A percentile compares a stretch with the other conserved stretches of the same genome.
Evolutionary conservation across 208 protist species (phyloP).

Genomic region (Acanthamoeba polyphaga): DNA sequence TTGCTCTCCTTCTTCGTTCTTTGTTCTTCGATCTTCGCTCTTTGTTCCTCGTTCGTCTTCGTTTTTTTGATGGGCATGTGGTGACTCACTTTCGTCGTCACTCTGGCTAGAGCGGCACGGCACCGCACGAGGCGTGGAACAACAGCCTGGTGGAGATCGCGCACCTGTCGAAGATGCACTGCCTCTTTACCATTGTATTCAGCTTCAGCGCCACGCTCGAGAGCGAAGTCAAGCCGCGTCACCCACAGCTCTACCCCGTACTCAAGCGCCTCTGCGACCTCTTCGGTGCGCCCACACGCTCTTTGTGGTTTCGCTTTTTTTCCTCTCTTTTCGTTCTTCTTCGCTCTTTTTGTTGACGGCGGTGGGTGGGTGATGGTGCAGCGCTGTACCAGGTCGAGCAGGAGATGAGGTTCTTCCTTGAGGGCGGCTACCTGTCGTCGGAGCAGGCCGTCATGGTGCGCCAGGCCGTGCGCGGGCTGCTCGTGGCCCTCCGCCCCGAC

Average conservation of each 20-base stretch:
- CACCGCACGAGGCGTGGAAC: constrained; percentile 72
- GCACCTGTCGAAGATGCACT: constrained; percentile 69
- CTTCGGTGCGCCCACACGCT: constrained; percentile 20
- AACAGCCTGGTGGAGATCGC: constrained; percentile 76
- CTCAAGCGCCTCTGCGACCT: constrained; percentile 69
- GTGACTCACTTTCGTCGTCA: not conserved
- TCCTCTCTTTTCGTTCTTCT: not conserved
- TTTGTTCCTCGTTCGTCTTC: not conserved
- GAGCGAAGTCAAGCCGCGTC: constrained; percentile 13
- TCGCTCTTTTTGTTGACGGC: not conserved
- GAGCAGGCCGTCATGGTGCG: constrained; percentile 59
- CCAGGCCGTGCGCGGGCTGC: constrained; percentile 42
- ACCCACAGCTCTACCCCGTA: constrained; percentile 48
- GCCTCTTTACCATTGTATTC: constrained; percentile 63
- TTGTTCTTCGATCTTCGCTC: no score
- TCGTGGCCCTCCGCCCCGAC: constrained; percentile 70
- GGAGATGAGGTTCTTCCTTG: constrained; percentile 67
- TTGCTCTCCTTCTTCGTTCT: not conserved
- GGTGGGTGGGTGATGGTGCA: not conserved
- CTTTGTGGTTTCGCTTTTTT: not conserved
- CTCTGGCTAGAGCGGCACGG: not conserved
- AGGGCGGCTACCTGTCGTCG: constrained; percentile 45
- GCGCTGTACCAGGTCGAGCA: constrained; percentile 66
- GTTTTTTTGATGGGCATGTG: no score
- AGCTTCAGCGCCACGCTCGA: constrained; percentile 48